Evolutionary conservation across 768 basidiomycete species (phyloP).

Genomic region (Lactarius quietus): DNA sequence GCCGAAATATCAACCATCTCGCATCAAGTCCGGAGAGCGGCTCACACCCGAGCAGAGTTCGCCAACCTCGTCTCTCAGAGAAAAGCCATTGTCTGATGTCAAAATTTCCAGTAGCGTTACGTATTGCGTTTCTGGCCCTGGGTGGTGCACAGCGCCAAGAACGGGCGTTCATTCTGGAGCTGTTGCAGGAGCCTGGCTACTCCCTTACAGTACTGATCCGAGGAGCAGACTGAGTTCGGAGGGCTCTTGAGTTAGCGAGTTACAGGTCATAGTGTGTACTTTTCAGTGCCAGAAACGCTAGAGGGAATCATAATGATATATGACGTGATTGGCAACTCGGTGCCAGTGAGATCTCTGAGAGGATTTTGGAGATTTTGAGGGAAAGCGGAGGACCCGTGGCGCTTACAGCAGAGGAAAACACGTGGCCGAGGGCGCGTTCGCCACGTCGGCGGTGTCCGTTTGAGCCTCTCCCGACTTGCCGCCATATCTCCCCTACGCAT

Average conservation of each 20-base stretch:
- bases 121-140: slow-evolving; percentile 15
- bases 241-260: slow-evolving; percentile 10
- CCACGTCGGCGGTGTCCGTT: slow-evolving; percentile 10
- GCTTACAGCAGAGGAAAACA: not conserved
- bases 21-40: slow-evolving; percentile 9
- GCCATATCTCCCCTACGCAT: not conserved
- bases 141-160: slow-evolving; percentile 11
- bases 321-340: slow-evolving; percentile 6
- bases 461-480: not conserved
- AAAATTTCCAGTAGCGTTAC: slow-evolving; percentile 19
- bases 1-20: slow-evolving; percentile 15
- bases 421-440: not conserved
- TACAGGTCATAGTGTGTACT: slow-evolving; percentile 6
- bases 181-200: slow-evolving; percentile 5
- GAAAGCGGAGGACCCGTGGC: not conserved
- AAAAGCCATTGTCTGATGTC: slow-evolving; percentile 17
- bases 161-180: slow-evolving; percentile 2
- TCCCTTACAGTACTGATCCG: slow-evolving; percentile 16
- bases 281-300: not conserved
- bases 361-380: not conserved
- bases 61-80: slow-evolving; percentile 5
- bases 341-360: slow-evolving; percentile 12
- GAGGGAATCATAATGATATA: not conserved
- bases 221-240: slow-evolving; percentile 13
- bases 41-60: slow-evolving; percentile 17